Evolutionary conservation across 1,284 basidiomycete genomes (phyloP).

Genomic region (Ganoderma lucidum): DNA sequence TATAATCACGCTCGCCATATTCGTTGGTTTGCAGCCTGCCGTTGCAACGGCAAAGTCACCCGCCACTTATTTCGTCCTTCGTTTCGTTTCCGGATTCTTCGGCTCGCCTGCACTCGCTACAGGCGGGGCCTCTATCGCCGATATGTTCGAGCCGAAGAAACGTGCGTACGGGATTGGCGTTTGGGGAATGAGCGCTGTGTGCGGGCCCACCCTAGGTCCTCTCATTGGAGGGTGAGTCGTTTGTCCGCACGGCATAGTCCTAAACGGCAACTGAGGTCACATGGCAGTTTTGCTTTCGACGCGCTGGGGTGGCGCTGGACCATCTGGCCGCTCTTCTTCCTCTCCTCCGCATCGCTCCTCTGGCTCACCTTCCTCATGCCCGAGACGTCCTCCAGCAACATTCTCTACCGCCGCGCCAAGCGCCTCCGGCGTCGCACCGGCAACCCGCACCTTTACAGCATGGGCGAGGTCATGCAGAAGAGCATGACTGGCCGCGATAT

Average conservation of each 20-base stretch:
- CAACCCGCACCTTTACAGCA: conserved; percentile 37
- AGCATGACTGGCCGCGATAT: conserved; percentile 33
- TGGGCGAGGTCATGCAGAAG: conserved; percentile 40
- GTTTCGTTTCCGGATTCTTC: conserved; percentile 69
- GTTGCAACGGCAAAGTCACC: conserved; percentile 65
- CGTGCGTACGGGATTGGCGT: conserved; percentile 64
- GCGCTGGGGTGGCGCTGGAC: conserved; percentile 56
- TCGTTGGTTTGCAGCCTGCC: conserved; percentile 63
- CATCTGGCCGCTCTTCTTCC: conserved; percentile 62
- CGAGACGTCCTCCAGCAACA: conserved; percentile 54
- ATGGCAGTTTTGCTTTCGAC: conserved; percentile 47
- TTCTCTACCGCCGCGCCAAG: conserved; percentile 48
- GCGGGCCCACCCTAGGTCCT: conserved; percentile 53
- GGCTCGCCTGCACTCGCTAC: conserved; percentile 48
- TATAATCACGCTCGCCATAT: conserved; percentile 59
- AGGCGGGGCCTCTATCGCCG: conserved; percentile 46
- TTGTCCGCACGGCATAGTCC: too few relatives aligned
- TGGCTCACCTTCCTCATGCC: conserved; percentile 56
- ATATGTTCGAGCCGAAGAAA: conserved; percentile 58
- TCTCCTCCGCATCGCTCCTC: conserved; percentile 50
- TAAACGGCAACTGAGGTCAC: neutral
- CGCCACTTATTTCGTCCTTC: conserved; percentile 63
- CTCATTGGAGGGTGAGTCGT: conserved; percentile 47
- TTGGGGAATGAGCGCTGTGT: conserved; percentile 65
- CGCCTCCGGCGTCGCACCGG: conserved; percentile 41